phyloP scores from a whole-genome alignment of 2,329 filamentous ascomycete species.

The Knufia petricola region DNA sequence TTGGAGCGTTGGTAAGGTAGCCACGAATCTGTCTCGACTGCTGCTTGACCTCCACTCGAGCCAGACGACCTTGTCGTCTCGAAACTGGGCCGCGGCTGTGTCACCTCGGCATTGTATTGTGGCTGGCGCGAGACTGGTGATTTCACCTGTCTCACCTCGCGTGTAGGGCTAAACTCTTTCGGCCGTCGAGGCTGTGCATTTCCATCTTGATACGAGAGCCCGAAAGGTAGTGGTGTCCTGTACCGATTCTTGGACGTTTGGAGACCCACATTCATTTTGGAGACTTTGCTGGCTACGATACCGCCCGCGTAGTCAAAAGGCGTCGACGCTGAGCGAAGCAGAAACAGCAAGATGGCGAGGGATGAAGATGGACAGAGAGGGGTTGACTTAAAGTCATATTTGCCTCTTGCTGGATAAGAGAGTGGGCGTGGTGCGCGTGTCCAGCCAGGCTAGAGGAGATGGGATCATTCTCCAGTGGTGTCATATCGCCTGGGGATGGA shows the following conservation, averaged over 20 bases:
- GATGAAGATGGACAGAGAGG: not conserved
- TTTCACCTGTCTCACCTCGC: not conserved
- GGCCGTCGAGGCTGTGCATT: not conserved
- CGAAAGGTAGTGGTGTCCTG: conserved; percentile 3
- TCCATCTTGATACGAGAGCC: not conserved
- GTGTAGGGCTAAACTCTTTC: not conserved
- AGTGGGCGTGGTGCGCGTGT: too few relatives aligned
- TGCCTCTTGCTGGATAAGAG: too few relatives aligned
- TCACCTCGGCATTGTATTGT: not conserved
- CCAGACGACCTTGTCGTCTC: not conserved
- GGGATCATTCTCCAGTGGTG: not conserved
- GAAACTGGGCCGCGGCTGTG: not conserved
- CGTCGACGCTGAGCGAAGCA: too few relatives aligned
- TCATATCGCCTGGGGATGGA: too few relatives aligned
- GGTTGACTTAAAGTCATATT: too few relatives aligned
- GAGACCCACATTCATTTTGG: too few relatives aligned
- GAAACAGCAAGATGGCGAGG: not conserved
- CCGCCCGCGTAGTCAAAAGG: too few relatives aligned
- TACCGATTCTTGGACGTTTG: not conserved
- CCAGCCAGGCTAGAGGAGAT: not conserved
- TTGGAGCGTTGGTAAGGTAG: conserved; percentile 3
- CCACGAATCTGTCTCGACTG: conserved; percentile 6
- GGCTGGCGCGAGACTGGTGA: not conserved
- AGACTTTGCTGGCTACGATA: too few relatives aligned
- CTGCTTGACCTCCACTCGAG: not conserved